phyloP scores from a whole-genome alignment of 2,329 filamentous ascomycete species.

The Microsporum canis region DNA sequence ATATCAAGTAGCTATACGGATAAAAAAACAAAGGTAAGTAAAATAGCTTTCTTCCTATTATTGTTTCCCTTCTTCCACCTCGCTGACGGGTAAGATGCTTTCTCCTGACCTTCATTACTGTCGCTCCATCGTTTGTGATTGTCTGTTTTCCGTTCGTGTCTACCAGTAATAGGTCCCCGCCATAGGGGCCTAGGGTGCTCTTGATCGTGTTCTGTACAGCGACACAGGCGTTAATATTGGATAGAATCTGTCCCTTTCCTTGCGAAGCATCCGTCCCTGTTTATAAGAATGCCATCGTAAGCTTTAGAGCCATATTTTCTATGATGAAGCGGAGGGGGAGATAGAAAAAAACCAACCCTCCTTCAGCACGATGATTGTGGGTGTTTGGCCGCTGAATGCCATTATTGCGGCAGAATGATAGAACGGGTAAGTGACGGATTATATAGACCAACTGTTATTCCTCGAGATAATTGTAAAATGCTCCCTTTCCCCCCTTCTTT shows the following conservation, averaged over 20 bases:
- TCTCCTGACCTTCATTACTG: conserved; percentile 80
- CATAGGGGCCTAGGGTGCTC: conserved; percentile 89
- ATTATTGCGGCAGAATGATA: conserved; percentile 41
- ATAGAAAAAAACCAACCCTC: conserved; percentile 58
- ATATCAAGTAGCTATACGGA: conserved; percentile 75
- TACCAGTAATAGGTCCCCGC: conserved; percentile 89
- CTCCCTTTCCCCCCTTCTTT: background rate
- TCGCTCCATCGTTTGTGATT: conserved; percentile 97
- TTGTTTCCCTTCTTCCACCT: no score
- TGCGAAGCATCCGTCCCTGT: conserved; percentile 93
- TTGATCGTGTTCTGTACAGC: conserved; percentile 94
- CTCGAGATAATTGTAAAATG: background rate
- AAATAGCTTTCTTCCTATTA: background rate
- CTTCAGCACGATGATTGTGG: conserved; percentile 95
- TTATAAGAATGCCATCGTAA: conserved; percentile 13
- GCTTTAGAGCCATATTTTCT: conserved; percentile 8
- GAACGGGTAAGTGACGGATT: background rate
- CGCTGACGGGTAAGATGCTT: no score
- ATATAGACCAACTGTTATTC: background rate
- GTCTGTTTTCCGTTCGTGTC: conserved; percentile 93
- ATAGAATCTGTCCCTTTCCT: conserved; percentile 89
- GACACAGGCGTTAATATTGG: conserved; percentile 96
- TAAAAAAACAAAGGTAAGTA: background rate
- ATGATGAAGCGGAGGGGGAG: background rate
- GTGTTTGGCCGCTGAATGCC: conserved; percentile 96